These are phyloP conservation scores for Sideroxylon spinosum DNA, from an alignment of 179 eudicot genomes.

Conservation along the genomic window DNA sequence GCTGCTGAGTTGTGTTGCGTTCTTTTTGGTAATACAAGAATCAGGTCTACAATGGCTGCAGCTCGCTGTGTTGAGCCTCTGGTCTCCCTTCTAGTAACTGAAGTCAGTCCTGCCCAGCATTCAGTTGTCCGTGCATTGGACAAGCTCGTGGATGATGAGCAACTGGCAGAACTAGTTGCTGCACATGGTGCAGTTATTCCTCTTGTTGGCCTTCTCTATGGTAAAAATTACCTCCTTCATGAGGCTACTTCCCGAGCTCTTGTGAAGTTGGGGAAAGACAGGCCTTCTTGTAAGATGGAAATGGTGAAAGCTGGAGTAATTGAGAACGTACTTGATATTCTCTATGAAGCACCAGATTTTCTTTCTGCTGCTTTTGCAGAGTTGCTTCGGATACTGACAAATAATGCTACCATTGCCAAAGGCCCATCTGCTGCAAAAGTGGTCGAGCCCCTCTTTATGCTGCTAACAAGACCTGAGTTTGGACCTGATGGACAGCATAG, in stretches of 20 bases:
- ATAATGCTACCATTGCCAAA: constrained; percentile 89
- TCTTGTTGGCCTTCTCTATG: constrained; percentile 83
- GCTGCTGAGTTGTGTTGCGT: constrained; percentile 91
- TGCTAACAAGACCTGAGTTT: constrained; percentile 72
- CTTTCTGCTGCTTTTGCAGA: constrained; percentile 88
- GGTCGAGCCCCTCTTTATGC: constrained; percentile 74
- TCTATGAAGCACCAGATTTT: constrained; percentile 90
- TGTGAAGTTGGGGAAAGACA: constrained; percentile 93
- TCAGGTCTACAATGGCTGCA: constrained; percentile 81
- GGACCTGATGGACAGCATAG: constrained; percentile 98
- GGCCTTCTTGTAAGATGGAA: constrained; percentile 92
- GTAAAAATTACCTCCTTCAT: constrained; percentile 74
- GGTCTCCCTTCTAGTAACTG: constrained; percentile 75
- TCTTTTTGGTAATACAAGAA: constrained; percentile 81
- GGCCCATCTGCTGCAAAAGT: constrained; percentile 90
- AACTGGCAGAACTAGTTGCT: constrained; percentile 82
- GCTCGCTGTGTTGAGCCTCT: constrained; percentile 94
- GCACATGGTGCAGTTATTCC: constrained; percentile 93
- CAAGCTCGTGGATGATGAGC: constrained; percentile 86
- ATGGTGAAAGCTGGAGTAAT: constrained; percentile 96
- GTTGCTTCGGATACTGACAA: constrained; percentile 84
- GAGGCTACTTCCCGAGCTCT: constrained; percentile 90
- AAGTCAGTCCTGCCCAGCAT: constrained; percentile 80
- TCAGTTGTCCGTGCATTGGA: constrained; percentile 87
- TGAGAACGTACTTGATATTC: constrained; percentile 82